Percentiles rank a stretch among this genome's conserved stretches.
Conservation (phyloP, 1,284 basidiomycete genomes). For the Coniferiporia sulphurascens region DNA sequence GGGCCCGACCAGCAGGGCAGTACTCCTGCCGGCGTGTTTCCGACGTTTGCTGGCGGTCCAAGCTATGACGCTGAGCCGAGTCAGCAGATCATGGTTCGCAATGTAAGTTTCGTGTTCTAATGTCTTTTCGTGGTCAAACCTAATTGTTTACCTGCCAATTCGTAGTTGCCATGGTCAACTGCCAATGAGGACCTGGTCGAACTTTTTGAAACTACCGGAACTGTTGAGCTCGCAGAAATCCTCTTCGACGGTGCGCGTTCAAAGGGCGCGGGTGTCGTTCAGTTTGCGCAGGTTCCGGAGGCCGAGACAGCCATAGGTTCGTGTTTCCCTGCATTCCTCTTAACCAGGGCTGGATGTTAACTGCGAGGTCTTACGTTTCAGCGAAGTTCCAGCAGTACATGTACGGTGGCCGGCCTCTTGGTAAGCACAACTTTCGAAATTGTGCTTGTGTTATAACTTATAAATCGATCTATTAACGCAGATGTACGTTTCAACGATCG, state of each 20-base stretch:
- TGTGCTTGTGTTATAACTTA: not conserved
- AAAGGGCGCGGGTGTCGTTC: conserved; percentile 92
- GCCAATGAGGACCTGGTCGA: conserved; percentile 99
- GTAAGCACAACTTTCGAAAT: conserved; percentile 37
- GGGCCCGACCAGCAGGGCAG: conserved; percentile 61
- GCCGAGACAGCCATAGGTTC: conserved; percentile 90
- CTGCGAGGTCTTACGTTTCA: conserved; percentile 25
- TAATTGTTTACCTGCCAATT: not conserved
- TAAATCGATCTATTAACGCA: conserved; percentile 26
- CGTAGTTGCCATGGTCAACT: conserved; percentile 93
- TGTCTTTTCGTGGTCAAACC: conserved; percentile 7
- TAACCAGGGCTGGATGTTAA: not conserved
- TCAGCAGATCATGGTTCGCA: conserved; percentile 96
- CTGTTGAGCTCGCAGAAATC: conserved; percentile 92
- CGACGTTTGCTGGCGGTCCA: conserved; percentile 35
- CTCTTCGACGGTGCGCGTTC: conserved; percentile 86
- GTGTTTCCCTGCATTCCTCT: conserved; percentile 22
- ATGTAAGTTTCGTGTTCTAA: conserved; percentile 55
- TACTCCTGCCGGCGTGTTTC: conserved; percentile 25
- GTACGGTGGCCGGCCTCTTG: conserved; percentile 86
- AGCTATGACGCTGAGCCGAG: conserved; percentile 68
- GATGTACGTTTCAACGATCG: conserved; percentile 90
- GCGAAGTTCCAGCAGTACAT: conserved; percentile 90
- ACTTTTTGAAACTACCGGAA: conserved; percentile 95
- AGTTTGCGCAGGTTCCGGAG: conserved; percentile 85